A percentile compares a stretch with the other conserved stretches of the same genome.
These are phyloP conservation scores for Capsella bursapastoris DNA, from an alignment of 345 rosid genomes.

Conservation along the genomic window DNA sequence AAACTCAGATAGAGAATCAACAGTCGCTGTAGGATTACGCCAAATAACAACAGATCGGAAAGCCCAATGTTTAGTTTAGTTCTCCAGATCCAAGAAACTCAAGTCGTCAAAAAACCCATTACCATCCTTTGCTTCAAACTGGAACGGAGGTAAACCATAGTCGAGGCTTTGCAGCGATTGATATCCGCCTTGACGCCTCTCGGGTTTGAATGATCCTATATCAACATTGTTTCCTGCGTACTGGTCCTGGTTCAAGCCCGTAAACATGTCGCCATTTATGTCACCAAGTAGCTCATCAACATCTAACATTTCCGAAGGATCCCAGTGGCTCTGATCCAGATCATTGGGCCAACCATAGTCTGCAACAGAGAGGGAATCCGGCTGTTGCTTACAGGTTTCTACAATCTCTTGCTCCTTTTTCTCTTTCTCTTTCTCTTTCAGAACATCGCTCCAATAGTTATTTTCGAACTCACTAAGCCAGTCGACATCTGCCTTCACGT, in stretches of 20 bases:
- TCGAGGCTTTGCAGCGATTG: slow-evolving; percentile 20
- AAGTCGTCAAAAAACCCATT: slow-evolving; percentile 32
- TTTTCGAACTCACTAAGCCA: slow-evolving; percentile 37
- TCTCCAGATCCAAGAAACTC: slow-evolving; percentile 27
- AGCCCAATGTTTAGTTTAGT: not conserved
- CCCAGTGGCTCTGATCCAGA: slow-evolving; percentile 19
- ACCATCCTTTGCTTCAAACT: slow-evolving; percentile 38
- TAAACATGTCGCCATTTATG: slow-evolving; percentile 34
- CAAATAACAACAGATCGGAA: not conserved
- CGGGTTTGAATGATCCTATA: not conserved
- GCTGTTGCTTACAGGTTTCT: not conserved
- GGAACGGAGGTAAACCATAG: slow-evolving; percentile 29
- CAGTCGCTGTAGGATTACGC: not conserved
- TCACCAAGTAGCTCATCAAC: slow-evolving; percentile 52
- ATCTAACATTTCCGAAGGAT: slow-evolving; percentile 36
- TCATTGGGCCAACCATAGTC: slow-evolving; percentile 42
- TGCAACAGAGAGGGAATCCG: slow-evolving; percentile 5
- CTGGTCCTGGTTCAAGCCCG: not conserved
- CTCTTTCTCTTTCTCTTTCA: slow-evolving; percentile 21
- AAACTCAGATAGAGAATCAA: slow-evolving; percentile 37
- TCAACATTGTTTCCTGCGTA: not conserved
- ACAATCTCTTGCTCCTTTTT: slow-evolving; percentile 20
- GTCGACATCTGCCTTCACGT: not conserved
- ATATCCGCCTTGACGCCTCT: not conserved
- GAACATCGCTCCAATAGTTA: not conserved